These are phyloP conservation scores for Filobasidium floriforme DNA, from an alignment of 768 basidiomycete species.

Conservation along the genomic window DNA sequence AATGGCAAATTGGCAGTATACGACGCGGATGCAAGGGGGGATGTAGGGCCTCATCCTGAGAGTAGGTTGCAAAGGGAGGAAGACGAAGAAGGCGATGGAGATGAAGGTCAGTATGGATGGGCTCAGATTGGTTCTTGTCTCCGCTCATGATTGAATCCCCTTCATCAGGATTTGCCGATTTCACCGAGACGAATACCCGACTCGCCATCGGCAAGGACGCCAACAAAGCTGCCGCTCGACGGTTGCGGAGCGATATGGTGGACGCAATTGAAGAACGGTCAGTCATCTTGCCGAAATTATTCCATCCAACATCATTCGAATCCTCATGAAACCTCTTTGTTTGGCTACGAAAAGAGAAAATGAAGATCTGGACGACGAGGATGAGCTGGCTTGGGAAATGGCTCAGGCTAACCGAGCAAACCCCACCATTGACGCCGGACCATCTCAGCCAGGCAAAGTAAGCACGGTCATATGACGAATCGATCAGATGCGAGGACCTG, in stretches of 20 bases:
- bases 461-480: not conserved
- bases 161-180: conserved; percentile 39
- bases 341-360: conserved; percentile 37
- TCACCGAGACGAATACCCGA: conserved; percentile 41
- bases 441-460: not conserved
- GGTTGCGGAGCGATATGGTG: conserved; percentile 43
- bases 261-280: conserved; percentile 48
- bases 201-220: conserved; percentile 45
- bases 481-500: not conserved
- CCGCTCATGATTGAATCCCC: not conserved
- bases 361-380: conserved; percentile 46
- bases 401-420: conserved; percentile 46
- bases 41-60: conserved; percentile 43
- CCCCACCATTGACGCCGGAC: not conserved
- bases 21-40: conserved; percentile 31
- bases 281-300: conserved; percentile 13
- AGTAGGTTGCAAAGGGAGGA: conserved; percentile 47
- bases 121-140: not conserved
- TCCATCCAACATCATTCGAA: not conserved
- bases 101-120: conserved; percentile 4
- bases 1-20: conserved; percentile 41
- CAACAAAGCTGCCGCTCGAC: conserved; percentile 42
- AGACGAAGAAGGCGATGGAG: conserved; percentile 38
- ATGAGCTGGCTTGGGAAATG: conserved; percentile 44
- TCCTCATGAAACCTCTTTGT: conserved; percentile 4